Conservation (phyloP, 2,329 filamentous ascomycete species). For the Ilyonectria mors-panacis region DNA sequence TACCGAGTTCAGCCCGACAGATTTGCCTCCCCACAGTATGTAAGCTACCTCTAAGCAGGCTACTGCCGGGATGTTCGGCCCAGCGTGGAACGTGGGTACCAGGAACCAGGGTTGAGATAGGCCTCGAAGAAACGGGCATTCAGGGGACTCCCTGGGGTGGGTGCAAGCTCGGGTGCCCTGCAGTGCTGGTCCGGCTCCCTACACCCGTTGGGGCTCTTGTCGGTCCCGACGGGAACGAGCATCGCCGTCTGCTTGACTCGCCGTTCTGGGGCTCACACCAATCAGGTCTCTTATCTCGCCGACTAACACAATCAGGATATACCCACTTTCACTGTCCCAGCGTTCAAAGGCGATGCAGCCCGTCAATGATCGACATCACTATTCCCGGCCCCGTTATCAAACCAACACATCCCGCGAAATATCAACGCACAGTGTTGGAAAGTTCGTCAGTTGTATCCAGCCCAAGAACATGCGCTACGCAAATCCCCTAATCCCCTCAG, state of each 20-base stretch:
- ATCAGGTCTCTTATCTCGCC: constrained; percentile 29
- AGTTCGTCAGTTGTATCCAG: background rate
- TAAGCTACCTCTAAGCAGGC: constrained; percentile 38
- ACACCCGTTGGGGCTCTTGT: constrained; percentile 44
- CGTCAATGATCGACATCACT: constrained; percentile 1
- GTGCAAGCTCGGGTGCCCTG: constrained; percentile 22
- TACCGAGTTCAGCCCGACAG: constrained; percentile 15
- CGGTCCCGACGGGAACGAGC: constrained; percentile 49
- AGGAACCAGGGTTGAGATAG: constrained; percentile 32
- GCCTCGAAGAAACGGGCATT: constrained; percentile 19
- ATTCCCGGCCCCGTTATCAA: constrained; percentile 1
- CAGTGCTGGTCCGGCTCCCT: constrained; percentile 34
- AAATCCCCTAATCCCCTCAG: background rate
- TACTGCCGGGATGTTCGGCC: constrained; percentile 39
- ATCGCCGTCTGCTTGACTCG: constrained; percentile 43
- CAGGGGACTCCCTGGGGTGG: constrained; percentile 29
- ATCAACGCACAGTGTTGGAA: background rate
- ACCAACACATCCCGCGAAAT: background rate
- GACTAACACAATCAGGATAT: constrained; percentile 23
- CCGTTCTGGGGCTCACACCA: constrained; percentile 35
- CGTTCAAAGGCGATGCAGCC: background rate
- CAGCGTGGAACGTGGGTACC: constrained; percentile 45
- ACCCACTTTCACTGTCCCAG: constrained; percentile 15
- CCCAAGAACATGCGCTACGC: constrained; percentile 4
- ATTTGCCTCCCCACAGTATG: constrained; percentile 6